phyloP scores from a whole-genome alignment of 2,329 filamentous ascomycete genomes.

The Monosporascus sp. region DNA sequence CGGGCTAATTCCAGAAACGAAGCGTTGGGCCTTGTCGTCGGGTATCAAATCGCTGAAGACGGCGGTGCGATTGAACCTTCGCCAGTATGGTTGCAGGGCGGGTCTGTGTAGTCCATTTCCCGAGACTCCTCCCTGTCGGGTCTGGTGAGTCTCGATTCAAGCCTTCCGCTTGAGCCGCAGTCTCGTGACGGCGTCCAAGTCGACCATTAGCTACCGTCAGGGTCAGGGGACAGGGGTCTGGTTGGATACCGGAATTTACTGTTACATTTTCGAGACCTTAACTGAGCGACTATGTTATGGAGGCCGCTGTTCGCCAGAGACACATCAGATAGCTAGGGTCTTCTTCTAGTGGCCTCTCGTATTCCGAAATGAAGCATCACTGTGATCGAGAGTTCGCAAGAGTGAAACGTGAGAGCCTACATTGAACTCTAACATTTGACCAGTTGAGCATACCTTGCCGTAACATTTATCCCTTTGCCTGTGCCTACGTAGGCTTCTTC shows the following conservation, averaged over 20 bases:
- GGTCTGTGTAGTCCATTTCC: not conserved
- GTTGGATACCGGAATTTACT: not conserved
- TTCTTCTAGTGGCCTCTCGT: not conserved
- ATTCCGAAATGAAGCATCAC: not conserved
- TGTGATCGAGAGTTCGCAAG: not conserved
- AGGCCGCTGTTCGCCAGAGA: not conserved
- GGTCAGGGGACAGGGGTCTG: not conserved
- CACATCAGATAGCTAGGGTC: not conserved
- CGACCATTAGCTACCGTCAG: not conserved
- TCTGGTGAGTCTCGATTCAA: not conserved
- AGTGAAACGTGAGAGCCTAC: not conserved
- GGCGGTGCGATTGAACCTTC: not conserved
- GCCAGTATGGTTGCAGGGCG: not conserved
- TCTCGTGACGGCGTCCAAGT: not conserved
- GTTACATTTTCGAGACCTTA: not conserved
- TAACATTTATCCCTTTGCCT: not conserved
- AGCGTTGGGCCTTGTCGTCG: not conserved
- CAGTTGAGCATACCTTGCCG: not conserved
- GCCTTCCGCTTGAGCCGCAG: not conserved
- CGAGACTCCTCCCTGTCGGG: not conserved
- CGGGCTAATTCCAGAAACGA: not conserved
- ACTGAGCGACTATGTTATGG: not conserved
- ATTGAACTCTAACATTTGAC: not conserved
- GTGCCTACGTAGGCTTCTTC: too few species aligned
- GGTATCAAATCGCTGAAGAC: not conserved